Evolutionary conservation across 805 yeast genomes (phyloP), one percentile per base, ranked within the genome.

Genomic region (Candida golubevii): DNA sequence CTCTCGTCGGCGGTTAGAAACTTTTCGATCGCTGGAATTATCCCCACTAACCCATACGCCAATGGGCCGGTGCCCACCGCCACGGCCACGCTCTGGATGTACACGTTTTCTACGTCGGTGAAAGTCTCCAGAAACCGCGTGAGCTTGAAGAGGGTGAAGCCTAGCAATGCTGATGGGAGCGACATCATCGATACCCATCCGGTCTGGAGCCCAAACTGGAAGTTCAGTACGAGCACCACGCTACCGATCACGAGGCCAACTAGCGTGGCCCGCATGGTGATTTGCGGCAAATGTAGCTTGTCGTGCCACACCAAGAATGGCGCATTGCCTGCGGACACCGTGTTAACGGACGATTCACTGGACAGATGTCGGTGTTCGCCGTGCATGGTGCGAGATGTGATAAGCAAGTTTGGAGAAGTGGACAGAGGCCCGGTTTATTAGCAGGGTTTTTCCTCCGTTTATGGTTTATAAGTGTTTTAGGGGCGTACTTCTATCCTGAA

Each of bases 121-220:
- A 71, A 71, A 14, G 54, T 46, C 7, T 42, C 35, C 2, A 65
- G 49, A 56, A 80, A 79, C 0, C 82, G 81, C 32, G 63, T 63
- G 2, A 83, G 55, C 54, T 82, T 87, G 70, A 90, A 91, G 14
- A 85, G 69, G 0, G 97, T 85, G 61, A 81, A 90, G 0, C 95
- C 97, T 26, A 91, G 65, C 41, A 91, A 65, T 0, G 98, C 97
- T 5, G 96, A 84, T 0, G 99, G 98, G 43, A 91, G 70, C 18
- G 96, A 86, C 99, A 91, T 93, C 99, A 91, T 91, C 9, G 97
- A 88, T 6, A 93, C 97, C 99, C 99, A 91, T 1, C 99, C 99
- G 0, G 97, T 91, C 60, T 91, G 99, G 15, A 91, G 70, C 1
- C 98, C 99, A 61, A 91, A 91, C 61, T 91, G 98, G 67, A 93